A percentile compares a stretch with the other conserved stretches of the same genome.
phyloP scores from a whole-genome alignment of 192 early-diverging fungal species.

The Backusella sp. region DNA sequence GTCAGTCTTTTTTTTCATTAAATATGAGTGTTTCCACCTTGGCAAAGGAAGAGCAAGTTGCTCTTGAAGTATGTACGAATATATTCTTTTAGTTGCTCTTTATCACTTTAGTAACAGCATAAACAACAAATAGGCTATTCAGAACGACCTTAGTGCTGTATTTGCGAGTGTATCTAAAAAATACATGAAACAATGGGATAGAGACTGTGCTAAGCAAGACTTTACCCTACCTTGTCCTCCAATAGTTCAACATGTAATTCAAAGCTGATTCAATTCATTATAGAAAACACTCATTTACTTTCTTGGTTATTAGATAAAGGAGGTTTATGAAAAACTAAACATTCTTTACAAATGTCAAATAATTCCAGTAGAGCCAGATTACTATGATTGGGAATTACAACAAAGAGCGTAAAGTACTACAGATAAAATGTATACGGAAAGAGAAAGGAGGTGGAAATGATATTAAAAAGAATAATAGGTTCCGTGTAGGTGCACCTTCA shows the following conservation, averaged over 20 bases:
- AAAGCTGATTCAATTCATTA: background rate
- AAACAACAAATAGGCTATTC: background rate
- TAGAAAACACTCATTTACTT: background rate
- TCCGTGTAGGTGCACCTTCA: conserved; percentile 65
- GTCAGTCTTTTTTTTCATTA: background rate
- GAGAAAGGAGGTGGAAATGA: background rate
- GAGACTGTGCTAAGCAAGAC: background rate
- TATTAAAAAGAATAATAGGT: conserved; percentile 24
- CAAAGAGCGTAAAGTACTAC: conserved; percentile 57
- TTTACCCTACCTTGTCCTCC: background rate
- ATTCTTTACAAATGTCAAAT: conserved; percentile 44
- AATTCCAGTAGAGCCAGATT: conserved; percentile 71
- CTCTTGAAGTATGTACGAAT: background rate
- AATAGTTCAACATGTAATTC: background rate
- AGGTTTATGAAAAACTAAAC: background rate
- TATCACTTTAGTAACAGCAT: background rate
- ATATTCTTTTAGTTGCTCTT: background rate
- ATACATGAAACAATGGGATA: background rate
- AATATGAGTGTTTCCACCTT: background rate
- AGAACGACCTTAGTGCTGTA: background rate
- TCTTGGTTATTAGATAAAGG: background rate
- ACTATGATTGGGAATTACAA: conserved; percentile 78
- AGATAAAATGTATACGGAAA: background rate
- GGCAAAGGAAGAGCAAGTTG: background rate
- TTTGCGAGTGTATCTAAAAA: background rate